Evolutionary conservation across 495 filamentous ascomycete species (phyloP).

Genomic region (Penicillium waksmanii): DNA sequence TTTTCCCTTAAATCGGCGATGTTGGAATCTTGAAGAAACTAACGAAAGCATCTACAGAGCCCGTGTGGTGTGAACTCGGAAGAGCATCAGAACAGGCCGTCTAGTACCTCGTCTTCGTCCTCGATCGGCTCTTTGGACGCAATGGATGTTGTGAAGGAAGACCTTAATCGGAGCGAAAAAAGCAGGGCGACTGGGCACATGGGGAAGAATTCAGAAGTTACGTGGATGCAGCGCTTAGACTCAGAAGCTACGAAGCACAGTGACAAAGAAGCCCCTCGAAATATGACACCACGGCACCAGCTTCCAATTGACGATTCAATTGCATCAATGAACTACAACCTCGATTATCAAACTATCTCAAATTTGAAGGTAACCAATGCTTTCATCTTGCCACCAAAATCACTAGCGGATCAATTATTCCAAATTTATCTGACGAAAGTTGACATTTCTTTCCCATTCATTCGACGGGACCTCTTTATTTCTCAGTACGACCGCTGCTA

Average conservation of each 20-base stretch:
- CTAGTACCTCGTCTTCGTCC: conserved; percentile 30
- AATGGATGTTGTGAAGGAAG: conserved; percentile 57
- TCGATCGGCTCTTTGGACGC: conserved; percentile 59
- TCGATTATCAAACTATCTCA: conserved; percentile 52
- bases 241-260: conserved; percentile 16
- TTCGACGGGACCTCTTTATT: conserved; percentile 41
- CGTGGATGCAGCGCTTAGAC: conserved; percentile 52
- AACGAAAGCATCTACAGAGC: background rate
- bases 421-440: conserved; percentile 54
- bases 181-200: conserved; percentile 54
- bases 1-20: background rate
- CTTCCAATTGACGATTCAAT: conserved; percentile 6
- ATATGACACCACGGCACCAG: background rate
- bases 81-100: background rate
- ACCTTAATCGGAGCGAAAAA: conserved; percentile 48
- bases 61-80: background rate
- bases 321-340: conserved; percentile 48
- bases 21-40: background rate
- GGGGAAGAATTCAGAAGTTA: conserved; percentile 60
- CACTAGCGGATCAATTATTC: conserved; percentile 50
- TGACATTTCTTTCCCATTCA: conserved; percentile 58
- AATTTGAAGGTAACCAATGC: conserved; percentile 37
- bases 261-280: background rate
- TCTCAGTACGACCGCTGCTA: conserved; percentile 28
- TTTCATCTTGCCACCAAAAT: conserved; percentile 46